These are phyloP conservation scores for Cetradonia linearis DNA, from an alignment of 495 filamentous ascomycete genomes.

Conservation along the genomic window DNA sequence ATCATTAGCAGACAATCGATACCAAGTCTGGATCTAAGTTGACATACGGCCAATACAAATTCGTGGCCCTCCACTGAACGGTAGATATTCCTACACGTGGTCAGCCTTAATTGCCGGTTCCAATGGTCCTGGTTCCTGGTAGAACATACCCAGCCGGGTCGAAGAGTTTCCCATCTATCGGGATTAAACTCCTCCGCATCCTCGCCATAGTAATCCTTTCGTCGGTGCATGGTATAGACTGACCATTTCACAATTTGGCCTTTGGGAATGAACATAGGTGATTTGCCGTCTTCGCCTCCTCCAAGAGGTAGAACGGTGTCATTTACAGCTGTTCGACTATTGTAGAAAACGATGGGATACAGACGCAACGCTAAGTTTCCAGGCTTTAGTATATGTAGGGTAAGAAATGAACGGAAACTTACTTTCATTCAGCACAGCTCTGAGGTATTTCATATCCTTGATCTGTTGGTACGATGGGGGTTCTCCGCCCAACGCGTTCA, in stretches of 20 bases:
- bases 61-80: constrained; percentile 73
- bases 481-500: constrained; percentile 22
- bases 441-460: constrained; percentile 40
- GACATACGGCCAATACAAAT: constrained; percentile 66
- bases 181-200: constrained; percentile 28
- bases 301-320: constrained; percentile 43
- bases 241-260: constrained; percentile 26
- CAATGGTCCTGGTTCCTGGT: constrained; percentile 24
- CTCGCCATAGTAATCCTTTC: constrained; percentile 29
- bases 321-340: constrained; percentile 40
- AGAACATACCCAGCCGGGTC: constrained; percentile 41
- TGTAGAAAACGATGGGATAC: constrained; percentile 48
- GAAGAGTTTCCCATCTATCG: constrained; percentile 49
- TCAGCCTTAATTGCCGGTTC: constrained; percentile 29
- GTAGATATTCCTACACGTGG: constrained; percentile 49
- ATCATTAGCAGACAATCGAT: neutral
- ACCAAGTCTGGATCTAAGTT: neutral
- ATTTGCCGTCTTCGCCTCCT: constrained; percentile 40
- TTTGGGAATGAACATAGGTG: constrained; percentile 38
- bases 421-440: constrained; percentile 41
- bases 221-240: constrained; percentile 28
- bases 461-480: constrained; percentile 35
- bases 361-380: constrained; percentile 40
- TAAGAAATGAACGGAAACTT: constrained; percentile 19
- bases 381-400: constrained; percentile 34